A percentile compares a stretch with the other conserved stretches of the same genome.
Evolutionary conservation across 1,284 basidiomycete genomes (phyloP).

Genomic region (Volvariella volvacea): DNA sequence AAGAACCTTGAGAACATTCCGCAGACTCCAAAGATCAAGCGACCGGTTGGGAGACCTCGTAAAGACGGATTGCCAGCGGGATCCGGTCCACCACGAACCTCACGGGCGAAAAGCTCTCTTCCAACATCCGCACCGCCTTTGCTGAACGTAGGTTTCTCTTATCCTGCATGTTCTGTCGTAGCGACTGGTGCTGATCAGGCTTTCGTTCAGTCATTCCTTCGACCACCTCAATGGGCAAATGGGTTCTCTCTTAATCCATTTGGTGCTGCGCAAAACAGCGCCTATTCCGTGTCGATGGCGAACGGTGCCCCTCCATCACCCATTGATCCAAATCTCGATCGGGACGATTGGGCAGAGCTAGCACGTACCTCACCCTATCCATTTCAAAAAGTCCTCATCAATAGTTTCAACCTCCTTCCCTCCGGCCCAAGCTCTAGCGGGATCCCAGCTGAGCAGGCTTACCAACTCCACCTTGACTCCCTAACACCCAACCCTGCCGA

Average conservation of each 20-base stretch:
- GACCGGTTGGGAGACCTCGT: conserved; percentile 38
- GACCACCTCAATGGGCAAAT: too few relatives aligned
- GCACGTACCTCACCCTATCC: conserved; percentile 43
- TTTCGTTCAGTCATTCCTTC: not conserved
- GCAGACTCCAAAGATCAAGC: conserved; percentile 27
- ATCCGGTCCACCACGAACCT: conserved; percentile 19
- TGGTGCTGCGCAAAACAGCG: too few relatives aligned
- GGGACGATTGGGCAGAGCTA: conserved; percentile 57
- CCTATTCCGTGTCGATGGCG: conserved; percentile 13
- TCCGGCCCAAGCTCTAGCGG: conserved; percentile 35
- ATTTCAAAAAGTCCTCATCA: conserved; percentile 49
- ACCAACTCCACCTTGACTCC: conserved; percentile 61
- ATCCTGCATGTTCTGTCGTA: too few relatives aligned
- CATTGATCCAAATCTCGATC: conserved; percentile 46
- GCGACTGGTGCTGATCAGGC: too few relatives aligned
- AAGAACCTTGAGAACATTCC: conserved; percentile 24
- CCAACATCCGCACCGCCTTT: not conserved
- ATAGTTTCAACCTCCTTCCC: conserved; percentile 34
- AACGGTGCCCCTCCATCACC: conserved; percentile 18
- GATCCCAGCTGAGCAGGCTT: conserved; percentile 53
- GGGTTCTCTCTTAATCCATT: too few relatives aligned
- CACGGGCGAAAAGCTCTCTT: not conserved
- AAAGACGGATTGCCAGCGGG: conserved; percentile 42
- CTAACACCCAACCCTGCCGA: conserved; percentile 37
- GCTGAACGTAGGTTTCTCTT: not conserved